Conservation (phyloP, 495 filamentous ascomycete genomes). For the Lophiostoma macrostomum region DNA sequence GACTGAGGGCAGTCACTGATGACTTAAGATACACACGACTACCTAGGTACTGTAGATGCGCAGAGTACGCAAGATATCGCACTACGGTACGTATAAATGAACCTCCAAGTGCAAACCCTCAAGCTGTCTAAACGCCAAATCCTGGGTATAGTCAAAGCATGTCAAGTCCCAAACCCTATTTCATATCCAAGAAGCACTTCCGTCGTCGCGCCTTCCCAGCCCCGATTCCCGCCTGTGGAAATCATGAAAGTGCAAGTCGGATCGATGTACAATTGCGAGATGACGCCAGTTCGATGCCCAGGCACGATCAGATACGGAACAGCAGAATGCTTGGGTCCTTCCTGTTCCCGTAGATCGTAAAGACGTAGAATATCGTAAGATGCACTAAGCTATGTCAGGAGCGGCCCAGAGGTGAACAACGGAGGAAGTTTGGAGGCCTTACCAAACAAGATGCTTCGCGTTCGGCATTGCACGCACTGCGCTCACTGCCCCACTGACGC, state of each 20-base stretch:
- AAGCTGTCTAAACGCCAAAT: conserved; percentile 18
- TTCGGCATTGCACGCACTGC: conserved; percentile 89
- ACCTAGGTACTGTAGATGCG: no score
- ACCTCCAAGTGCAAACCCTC: no score
- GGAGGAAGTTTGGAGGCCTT: conserved; percentile 33
- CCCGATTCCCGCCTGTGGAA: conserved; percentile 82
- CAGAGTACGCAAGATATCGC: no score
- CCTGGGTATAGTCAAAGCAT: conserved; percentile 32
- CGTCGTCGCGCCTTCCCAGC: conserved; percentile 91
- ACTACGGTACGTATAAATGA: no score
- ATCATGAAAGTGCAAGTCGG: conserved; percentile 87
- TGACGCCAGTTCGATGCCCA: conserved; percentile 86
- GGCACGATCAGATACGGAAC: conserved; percentile 94
- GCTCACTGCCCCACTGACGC: conserved; percentile 83
- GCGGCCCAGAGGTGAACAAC: not conserved
- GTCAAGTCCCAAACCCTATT: conserved; percentile 55
- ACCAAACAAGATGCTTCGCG: conserved; percentile 87
- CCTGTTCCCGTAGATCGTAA: conserved; percentile 76
- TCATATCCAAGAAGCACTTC: conserved; percentile 95
- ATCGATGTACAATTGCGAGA: conserved; percentile 78
- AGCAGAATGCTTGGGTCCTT: conserved; percentile 64
- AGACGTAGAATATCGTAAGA: conserved; percentile 91
- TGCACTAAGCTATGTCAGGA: conserved; percentile 52
- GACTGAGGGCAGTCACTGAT: no score
- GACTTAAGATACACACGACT: no score